phyloP scores from a whole-genome alignment of 1,284 basidiomycete species.

The Rugosomyces carneus region DNA sequence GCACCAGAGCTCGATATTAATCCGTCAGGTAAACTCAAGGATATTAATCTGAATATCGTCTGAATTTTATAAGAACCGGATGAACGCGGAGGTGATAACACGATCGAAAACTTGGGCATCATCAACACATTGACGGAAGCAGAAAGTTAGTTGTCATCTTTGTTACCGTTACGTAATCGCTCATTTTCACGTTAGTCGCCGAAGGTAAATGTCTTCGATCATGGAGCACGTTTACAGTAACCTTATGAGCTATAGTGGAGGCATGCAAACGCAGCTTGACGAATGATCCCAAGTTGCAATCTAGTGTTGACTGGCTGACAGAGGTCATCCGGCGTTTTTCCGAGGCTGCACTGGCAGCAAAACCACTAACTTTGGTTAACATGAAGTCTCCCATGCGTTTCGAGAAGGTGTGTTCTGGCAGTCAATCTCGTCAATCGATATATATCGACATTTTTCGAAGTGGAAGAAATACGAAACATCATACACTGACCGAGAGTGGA shows the following conservation, averaged over 20 bases:
- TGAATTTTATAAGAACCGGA: constrained; percentile 34
- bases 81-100: constrained; percentile 70
- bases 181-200: constrained; percentile 31
- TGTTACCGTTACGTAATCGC: constrained; percentile 19
- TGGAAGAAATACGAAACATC: constrained; percentile 69
- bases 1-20: constrained; percentile 41
- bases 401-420: constrained; percentile 48
- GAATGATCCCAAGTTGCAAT: constrained; percentile 40
- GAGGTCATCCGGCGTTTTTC: constrained; percentile 66
- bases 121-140: constrained; percentile 56
- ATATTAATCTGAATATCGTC: constrained; percentile 1
- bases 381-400: constrained; percentile 51
- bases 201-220: constrained; percentile 36
- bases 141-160: constrained; percentile 45
- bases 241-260: constrained; percentile 43
- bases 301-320: constrained; percentile 72
- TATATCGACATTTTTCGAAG: constrained; percentile 27
- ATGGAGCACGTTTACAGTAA: neutral
- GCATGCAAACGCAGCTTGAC: constrained; percentile 49
- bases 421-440: neutral
- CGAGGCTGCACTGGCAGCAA: constrained; percentile 49
- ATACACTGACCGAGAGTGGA: constrained; percentile 70
- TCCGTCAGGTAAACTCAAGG: constrained; percentile 31
- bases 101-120: constrained; percentile 63
- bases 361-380: constrained; percentile 51